Conservation (phyloP, 2,329 filamentous ascomycete species). For the Trichocomaceae sp. region DNA sequence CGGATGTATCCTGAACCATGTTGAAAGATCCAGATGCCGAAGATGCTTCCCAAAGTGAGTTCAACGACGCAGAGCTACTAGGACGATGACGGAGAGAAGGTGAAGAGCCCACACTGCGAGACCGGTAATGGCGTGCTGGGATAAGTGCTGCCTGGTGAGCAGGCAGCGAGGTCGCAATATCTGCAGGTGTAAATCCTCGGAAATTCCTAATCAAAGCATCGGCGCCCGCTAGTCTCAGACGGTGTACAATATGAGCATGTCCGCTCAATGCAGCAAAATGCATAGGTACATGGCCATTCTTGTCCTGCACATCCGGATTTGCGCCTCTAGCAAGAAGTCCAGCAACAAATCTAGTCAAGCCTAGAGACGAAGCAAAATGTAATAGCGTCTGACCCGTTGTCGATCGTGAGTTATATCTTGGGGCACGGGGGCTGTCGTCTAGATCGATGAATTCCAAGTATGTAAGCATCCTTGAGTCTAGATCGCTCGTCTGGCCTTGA, state of each 20-base stretch:
- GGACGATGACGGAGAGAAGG: constrained; percentile 48
- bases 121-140: constrained; percentile 57
- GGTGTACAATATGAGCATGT: constrained; percentile 67
- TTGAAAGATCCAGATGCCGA: constrained; percentile 41
- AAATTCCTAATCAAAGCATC: constrained; percentile 64
- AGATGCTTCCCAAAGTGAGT: constrained; percentile 59
- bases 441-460: constrained; percentile 73
- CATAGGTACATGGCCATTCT: constrained; percentile 72
- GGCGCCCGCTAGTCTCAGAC: constrained; percentile 66
- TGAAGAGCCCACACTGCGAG: constrained; percentile 56
- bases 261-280: constrained; percentile 74
- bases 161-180: constrained; percentile 61
- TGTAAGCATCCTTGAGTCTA: constrained; percentile 63
- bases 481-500: constrained; percentile 42
- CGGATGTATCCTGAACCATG: constrained; percentile 37
- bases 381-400: constrained; percentile 72
- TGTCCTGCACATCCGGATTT: constrained; percentile 66
- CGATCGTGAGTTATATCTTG: constrained; percentile 59
- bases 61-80: constrained; percentile 61
- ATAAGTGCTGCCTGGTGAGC: constrained; percentile 59
- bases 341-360: constrained; percentile 67
- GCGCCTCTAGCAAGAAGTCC: constrained; percentile 72
- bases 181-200: constrained; percentile 63
- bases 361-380: constrained; percentile 69
- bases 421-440: constrained; percentile 62